Conservation (phyloP, 179 eudicot species). For the Pouteria campechiana region DNA sequence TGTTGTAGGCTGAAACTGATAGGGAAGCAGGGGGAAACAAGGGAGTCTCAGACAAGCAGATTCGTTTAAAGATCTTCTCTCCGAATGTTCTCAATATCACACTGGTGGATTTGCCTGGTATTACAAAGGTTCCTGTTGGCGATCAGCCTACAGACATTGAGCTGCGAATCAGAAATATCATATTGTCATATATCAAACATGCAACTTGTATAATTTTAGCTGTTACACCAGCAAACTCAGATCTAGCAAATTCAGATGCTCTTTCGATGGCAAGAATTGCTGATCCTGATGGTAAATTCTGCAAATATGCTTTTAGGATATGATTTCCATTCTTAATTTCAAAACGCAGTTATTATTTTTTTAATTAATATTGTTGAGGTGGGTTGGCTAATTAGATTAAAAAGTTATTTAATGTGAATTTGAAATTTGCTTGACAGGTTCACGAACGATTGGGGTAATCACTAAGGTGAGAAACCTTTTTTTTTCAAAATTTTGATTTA, state of each 20-base stretch:
- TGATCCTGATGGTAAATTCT: constrained; percentile 79
- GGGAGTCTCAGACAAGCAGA: constrained; percentile 80
- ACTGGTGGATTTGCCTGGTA: constrained; percentile 93
- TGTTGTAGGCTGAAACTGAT: constrained; percentile 81
- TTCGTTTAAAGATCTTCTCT: constrained; percentile 73
- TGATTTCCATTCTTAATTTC: no score
- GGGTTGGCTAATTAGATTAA: no score
- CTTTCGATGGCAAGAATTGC: constrained; percentile 95
- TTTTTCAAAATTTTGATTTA: no score
- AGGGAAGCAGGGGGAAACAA: constrained; percentile 95
- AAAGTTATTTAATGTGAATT: no score
- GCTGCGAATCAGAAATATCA: constrained; percentile 85
- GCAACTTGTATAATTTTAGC: constrained; percentile 83
- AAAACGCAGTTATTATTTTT: no score
- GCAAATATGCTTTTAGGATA: no score
- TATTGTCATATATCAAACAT: constrained; percentile 59
- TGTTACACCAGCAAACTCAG: constrained; percentile 96
- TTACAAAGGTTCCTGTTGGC: constrained; percentile 98
- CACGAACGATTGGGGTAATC: constrained; percentile 94
- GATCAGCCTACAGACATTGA: constrained; percentile 97
- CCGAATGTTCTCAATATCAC: constrained; percentile 96
- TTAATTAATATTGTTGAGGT: no score
- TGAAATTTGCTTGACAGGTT: constrained; percentile 49
- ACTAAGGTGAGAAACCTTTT: constrained; percentile 77
- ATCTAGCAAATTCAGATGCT: constrained; percentile 95